Evolutionary conservation across 225 moss, liverwort and hornwort genomes (phyloP).

Genomic region (Physcomitrellopsis africana): DNA sequence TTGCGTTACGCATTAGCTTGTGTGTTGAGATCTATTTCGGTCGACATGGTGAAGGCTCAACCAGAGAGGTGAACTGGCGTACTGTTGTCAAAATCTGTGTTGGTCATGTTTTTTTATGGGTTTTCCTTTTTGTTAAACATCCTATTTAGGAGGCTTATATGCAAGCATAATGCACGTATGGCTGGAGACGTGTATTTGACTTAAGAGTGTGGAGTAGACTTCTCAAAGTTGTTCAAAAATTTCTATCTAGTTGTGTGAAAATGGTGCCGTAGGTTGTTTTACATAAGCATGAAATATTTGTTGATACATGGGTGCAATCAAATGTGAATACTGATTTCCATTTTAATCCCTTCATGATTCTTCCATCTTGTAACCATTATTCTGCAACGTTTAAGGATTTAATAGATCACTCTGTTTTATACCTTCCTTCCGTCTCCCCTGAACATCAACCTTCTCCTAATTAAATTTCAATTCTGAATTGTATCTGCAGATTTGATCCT

Average conservation of each 20-base stretch:
- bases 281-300: too few species aligned
- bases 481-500: slow-evolving; percentile 65
- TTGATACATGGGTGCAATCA: too few species aligned
- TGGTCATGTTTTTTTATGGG: slow-evolving; percentile 1
- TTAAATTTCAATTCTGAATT: slow-evolving; percentile 5
- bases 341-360: too few species aligned
- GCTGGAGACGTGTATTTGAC: slow-evolving; percentile 15
- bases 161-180: slow-evolving; percentile 7
- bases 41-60: slow-evolving; percentile 92
- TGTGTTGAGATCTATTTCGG: slow-evolving; percentile 89
- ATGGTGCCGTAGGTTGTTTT: too few species aligned
- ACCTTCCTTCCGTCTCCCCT: slow-evolving; percentile 20
- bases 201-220: slow-evolving; percentile 18
- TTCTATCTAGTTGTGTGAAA: too few species aligned
- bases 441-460: slow-evolving; percentile 11
- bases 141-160: slow-evolving; percentile 7
- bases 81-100: slow-evolving; percentile 6
- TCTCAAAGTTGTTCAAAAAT: too few species aligned
- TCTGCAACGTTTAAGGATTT: too few species aligned
- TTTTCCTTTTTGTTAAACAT: slow-evolving; percentile 11
- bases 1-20: slow-evolving; percentile 95
- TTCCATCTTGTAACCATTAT: too few species aligned
- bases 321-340: too few species aligned
- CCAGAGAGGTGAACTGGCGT: slow-evolving; percentile 66
- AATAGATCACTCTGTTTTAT: not conserved